Evolutionary conservation across 1,139 yeast species (phyloP).

Genomic region (Yamadazyma kanchanaburiensis): DNA sequence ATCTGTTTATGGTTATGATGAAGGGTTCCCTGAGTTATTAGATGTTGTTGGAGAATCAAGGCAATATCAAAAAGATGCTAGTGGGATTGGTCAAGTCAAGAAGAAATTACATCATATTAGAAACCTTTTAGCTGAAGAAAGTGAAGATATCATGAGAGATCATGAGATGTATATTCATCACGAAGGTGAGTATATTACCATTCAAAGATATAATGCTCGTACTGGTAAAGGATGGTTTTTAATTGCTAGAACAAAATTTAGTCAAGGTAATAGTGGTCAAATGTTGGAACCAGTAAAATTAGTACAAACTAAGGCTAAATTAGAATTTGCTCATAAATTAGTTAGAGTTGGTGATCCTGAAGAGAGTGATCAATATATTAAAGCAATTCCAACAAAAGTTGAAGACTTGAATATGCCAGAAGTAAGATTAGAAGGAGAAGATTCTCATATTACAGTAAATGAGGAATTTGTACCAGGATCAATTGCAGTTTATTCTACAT

Average conservation of each 20-base stretch:
- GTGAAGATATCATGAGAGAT: conserved; percentile 61
- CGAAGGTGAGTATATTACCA: conserved; percentile 87
- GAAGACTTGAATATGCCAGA: conserved; percentile 50
- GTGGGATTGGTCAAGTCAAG: conserved; percentile 77
- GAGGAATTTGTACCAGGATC: conserved; percentile 81
- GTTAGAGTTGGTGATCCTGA: conserved; percentile 50
- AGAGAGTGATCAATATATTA: conserved; percentile 36
- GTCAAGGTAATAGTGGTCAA: conserved; percentile 42
- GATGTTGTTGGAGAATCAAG: conserved; percentile 81
- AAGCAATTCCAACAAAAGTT: conserved; percentile 66
- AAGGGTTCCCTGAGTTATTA: conserved; percentile 76
- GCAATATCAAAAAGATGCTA: conserved; percentile 44
- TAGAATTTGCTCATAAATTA: conserved; percentile 59
- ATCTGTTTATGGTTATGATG: conserved; percentile 92
- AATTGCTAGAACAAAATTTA: conserved; percentile 81
- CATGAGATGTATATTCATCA: conserved; percentile 95
- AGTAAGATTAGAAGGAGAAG: conserved; percentile 27
- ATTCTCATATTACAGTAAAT: conserved; percentile 49
- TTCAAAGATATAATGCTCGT: conserved; percentile 79
- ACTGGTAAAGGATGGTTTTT: conserved; percentile 89
- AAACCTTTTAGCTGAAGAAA: conserved; percentile 58
- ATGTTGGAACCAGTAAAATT: conserved; percentile 57
- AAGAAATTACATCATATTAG: conserved; percentile 56
- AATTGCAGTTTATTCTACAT: conserved; percentile 77
- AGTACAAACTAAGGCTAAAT: conserved; percentile 62